phyloP scores from a whole-genome alignment of 257 asterid genomes.

The Leonotis leonurus region DNA sequence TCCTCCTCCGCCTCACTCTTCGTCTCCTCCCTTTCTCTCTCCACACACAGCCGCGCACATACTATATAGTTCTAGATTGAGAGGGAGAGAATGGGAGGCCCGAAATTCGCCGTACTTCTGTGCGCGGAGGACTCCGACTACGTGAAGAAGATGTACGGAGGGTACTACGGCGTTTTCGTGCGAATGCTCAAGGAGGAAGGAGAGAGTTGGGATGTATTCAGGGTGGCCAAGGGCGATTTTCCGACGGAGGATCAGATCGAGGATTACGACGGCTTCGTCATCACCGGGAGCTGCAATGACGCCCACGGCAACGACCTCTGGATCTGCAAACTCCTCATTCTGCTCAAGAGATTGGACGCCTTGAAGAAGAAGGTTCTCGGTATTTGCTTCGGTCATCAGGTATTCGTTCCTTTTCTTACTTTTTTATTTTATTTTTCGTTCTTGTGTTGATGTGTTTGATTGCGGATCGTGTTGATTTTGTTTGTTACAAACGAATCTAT shows the following conservation, averaged over 20 bases:
- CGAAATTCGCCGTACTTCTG: slow-evolving; percentile 55
- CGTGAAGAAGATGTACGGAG: slow-evolving; percentile 83
- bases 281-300: slow-evolving; percentile 87
- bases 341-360: slow-evolving; percentile 52
- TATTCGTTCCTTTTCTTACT: neutral
- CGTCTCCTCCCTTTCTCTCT: slow-evolving; percentile 20
- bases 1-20: neutral
- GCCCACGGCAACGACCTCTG: slow-evolving; percentile 78
- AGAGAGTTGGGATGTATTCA: slow-evolving; percentile 62
- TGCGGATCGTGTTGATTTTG: slow-evolving; percentile 2
- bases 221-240: slow-evolving; percentile 66
- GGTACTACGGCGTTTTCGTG: slow-evolving; percentile 74
- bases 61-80: neutral
- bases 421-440: neutral
- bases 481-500: neutral
- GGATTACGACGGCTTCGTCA: slow-evolving; percentile 65
- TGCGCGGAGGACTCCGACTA: slow-evolving; percentile 92
- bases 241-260: slow-evolving; percentile 66
- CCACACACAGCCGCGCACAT: neutral
- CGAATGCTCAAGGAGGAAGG: slow-evolving; percentile 86
- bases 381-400: slow-evolving; percentile 93
- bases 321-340: slow-evolving; percentile 49
- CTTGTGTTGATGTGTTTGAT: too few species aligned
- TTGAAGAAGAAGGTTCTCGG: slow-evolving; percentile 75
- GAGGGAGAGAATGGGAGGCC: slow-evolving; percentile 52